These are phyloP conservation scores for Scheffersomyces illinoinensis DNA, from an alignment of 1,139 yeast genomes.

Conservation along the genomic window DNA sequence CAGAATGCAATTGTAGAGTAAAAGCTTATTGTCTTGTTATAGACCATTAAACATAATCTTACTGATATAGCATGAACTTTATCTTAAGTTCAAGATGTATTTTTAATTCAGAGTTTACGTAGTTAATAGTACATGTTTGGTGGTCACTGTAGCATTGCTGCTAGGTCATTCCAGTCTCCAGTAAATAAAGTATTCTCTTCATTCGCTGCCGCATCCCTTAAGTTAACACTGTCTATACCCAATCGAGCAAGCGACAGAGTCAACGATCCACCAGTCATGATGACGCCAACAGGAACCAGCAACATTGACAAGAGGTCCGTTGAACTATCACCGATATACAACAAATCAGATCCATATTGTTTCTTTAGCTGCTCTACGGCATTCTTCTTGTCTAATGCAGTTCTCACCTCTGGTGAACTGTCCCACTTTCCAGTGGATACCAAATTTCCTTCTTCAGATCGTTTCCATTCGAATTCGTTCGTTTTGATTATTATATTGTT, in stretches of 20 bases:
- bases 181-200: not conserved
- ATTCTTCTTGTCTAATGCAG: constrained; percentile 56
- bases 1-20: not conserved
- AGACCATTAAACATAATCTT: not conserved
- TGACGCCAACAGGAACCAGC: constrained; percentile 50
- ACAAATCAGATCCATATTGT: constrained; percentile 15
- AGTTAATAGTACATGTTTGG: not conserved
- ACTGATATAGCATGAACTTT: too few species aligned
- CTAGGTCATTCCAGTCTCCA: not conserved
- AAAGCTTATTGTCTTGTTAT: too few species aligned
- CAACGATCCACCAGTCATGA: constrained; percentile 37
- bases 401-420: constrained; percentile 34
- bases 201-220: not conserved
- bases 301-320: constrained; percentile 61
- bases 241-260: constrained; percentile 10
- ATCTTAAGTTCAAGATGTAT: too few species aligned
- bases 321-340: constrained; percentile 67
- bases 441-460: constrained; percentile 14
- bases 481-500: constrained; percentile 30
- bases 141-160: not conserved
- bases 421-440: constrained; percentile 43
- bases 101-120: not conserved
- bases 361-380: constrained; percentile 22
- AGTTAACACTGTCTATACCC: not conserved
- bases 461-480: constrained; percentile 52